Evolutionary conservation across 2,329 filamentous ascomycete genomes (phyloP).

Genomic region (Ophiostoma australiae): DNA sequence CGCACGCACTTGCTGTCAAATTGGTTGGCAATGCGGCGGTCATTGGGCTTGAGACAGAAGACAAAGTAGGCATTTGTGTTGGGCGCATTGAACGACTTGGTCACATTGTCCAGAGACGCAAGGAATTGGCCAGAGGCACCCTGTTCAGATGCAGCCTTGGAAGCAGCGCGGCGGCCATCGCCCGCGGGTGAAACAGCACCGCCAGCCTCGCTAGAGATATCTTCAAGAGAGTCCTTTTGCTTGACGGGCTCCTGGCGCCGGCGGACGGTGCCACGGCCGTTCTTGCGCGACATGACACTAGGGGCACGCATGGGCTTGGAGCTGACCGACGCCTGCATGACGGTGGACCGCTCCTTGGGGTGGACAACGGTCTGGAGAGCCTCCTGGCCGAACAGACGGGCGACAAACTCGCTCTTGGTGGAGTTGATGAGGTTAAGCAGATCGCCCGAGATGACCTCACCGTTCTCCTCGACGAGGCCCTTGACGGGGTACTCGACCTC

Average conservation of each 20-base stretch:
- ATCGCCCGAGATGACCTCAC: slow-evolving; percentile 91
- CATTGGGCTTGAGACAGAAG: slow-evolving; percentile 96
- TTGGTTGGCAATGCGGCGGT: slow-evolving; percentile 93
- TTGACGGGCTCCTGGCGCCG: slow-evolving; percentile 35
- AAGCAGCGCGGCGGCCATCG: slow-evolving; percentile 34
- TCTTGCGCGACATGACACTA: slow-evolving; percentile 80
- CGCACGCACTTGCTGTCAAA: slow-evolving; percentile 98
- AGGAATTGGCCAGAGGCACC: slow-evolving; percentile 92
- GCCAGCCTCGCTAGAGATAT: slow-evolving; percentile 41
- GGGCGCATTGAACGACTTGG: slow-evolving; percentile 72
- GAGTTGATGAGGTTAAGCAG: slow-evolving; percentile 88
- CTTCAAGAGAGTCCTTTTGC: slow-evolving; percentile 42
- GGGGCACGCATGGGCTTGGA: slow-evolving; percentile 91
- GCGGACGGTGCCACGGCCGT: slow-evolving; percentile 31
- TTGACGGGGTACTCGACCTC: slow-evolving; percentile 91
- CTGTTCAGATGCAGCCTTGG: slow-evolving; percentile 52
- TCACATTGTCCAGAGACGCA: slow-evolving; percentile 82
- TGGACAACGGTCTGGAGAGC: slow-evolving; percentile 90
- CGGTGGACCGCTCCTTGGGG: slow-evolving; percentile 80
- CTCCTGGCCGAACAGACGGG: slow-evolving; percentile 91
- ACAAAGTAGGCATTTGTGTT: slow-evolving; percentile 93
- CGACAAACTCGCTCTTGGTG: slow-evolving; percentile 82
- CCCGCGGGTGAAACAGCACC: slow-evolving; percentile 30
- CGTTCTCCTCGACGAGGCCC: slow-evolving; percentile 88
- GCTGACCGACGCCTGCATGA: slow-evolving; percentile 93